Percentiles rank a stretch among this genome's conserved stretches.
Conservation (phyloP, 352 stramenopile species). For the Pythium sukuiense region DNA sequence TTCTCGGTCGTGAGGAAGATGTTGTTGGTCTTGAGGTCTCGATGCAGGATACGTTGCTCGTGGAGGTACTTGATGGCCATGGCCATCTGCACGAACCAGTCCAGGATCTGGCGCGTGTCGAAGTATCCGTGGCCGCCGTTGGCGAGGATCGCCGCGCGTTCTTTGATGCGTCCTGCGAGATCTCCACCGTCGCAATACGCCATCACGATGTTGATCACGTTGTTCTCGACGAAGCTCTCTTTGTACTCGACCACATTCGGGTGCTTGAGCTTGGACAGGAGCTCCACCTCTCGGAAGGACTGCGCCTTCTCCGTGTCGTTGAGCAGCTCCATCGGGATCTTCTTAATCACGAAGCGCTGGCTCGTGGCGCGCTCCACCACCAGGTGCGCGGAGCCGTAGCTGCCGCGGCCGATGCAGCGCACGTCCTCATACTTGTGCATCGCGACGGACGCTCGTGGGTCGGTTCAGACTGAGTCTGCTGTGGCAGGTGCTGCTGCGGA, state of each 20-base stretch:
- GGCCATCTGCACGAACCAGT: conserved; percentile 94
- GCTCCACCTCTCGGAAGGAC: conserved; percentile 84
- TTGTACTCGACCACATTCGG: conserved; percentile 96
- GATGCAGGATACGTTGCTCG: conserved; percentile 88
- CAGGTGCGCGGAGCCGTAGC: conserved; percentile 74
- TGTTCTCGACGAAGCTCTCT: conserved; percentile 83
- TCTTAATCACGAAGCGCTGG: conserved; percentile 77
- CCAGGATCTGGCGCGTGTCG: conserved; percentile 58
- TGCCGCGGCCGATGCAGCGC: conserved; percentile 72
- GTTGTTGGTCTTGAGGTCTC: conserved; percentile 96
- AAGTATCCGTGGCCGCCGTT: conserved; percentile 48
- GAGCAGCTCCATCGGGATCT: conserved; percentile 85
- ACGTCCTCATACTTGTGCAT: conserved; percentile 84
- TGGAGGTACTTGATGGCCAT: conserved; percentile 95
- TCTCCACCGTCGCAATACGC: conserved; percentile 94
- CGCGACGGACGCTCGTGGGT: neutral
- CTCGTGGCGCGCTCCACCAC: conserved; percentile 44
- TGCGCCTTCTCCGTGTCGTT: conserved; percentile 76
- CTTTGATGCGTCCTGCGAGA: conserved; percentile 61
- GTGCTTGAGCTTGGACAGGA: conserved; percentile 90
- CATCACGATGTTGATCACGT: conserved; percentile 94
- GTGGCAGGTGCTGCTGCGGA: neutral
- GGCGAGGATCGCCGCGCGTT: conserved; percentile 41
- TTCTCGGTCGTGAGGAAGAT: conserved; percentile 87
- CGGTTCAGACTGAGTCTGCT: neutral